These are phyloP conservation scores for Alternaria arbusti DNA, from an alignment of 2,329 filamentous ascomycete genomes.

Conservation along the genomic window DNA sequence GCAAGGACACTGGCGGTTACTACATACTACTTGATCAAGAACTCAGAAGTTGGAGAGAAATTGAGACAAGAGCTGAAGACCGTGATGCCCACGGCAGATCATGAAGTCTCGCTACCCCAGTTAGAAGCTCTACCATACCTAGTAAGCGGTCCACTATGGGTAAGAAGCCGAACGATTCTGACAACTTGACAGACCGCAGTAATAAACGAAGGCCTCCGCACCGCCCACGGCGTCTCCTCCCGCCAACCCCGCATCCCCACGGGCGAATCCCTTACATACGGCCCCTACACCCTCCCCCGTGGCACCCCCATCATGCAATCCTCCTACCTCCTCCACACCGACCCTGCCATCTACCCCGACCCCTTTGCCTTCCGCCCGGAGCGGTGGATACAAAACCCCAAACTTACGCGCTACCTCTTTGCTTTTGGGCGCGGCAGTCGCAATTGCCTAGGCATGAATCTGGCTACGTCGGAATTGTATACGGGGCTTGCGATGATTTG, in stretches of 20 bases:
- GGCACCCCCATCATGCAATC: slow-evolving; percentile 42
- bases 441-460: slow-evolving; percentile 20
- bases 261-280: slow-evolving; percentile 21
- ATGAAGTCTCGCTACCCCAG: neutral
- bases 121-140: neutral
- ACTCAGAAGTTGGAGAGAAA: neutral
- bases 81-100: neutral
- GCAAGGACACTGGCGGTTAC: slow-evolving; percentile 15
- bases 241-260: slow-evolving; percentile 32
- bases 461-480: slow-evolving; percentile 18
- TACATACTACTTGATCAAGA: neutral
- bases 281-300: slow-evolving; percentile 19
- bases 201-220: slow-evolving; percentile 15
- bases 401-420: slow-evolving; percentile 7
- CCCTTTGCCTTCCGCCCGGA: slow-evolving; percentile 32
- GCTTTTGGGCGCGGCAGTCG: slow-evolving; percentile 17
- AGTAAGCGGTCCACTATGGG: neutral
- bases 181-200: slow-evolving; percentile 4
- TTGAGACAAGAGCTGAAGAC: neutral
- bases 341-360: slow-evolving; percentile 27
- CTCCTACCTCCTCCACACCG: slow-evolving; percentile 35
- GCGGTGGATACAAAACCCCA: slow-evolving; percentile 34
- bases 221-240: slow-evolving; percentile 32
- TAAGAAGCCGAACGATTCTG: neutral
- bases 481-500: slow-evolving; percentile 11